phyloP scores from a whole-genome alignment of 345 rosid species.

The Ceriops zippeliana region DNA sequence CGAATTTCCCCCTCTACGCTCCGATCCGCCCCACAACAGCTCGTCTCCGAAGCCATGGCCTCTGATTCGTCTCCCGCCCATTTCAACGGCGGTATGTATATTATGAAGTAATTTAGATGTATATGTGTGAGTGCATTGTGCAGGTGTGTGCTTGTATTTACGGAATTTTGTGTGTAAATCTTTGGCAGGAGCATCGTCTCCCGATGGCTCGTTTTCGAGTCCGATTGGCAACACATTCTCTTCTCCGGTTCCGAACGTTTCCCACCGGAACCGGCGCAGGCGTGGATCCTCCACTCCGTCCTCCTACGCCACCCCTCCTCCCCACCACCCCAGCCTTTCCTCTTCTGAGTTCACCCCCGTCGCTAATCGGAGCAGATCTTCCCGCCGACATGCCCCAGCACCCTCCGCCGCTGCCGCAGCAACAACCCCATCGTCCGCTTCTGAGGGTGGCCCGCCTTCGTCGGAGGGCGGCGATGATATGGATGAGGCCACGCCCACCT shows the following conservation, averaged over 20 bases:
- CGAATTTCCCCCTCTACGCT: slow-evolving; percentile 5
- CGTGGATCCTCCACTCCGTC: slow-evolving; percentile 7
- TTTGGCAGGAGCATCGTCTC: slow-evolving; percentile 57
- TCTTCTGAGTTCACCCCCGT: slow-evolving; percentile 49
- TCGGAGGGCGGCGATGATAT: slow-evolving; percentile 66
- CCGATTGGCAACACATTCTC: slow-evolving; percentile 63
- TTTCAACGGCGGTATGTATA: slow-evolving; percentile 39
- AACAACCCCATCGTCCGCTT: slow-evolving; percentile 45
- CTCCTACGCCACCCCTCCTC: slow-evolving; percentile 12
- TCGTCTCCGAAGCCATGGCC: slow-evolving; percentile 48
- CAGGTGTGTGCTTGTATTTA: background rate
- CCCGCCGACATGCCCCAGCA: slow-evolving; percentile 25
- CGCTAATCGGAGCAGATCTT: slow-evolving; percentile 35
- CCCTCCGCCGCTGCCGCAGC: slow-evolving; percentile 12
- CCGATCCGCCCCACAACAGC: background rate
- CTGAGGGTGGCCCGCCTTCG: slow-evolving; percentile 46
- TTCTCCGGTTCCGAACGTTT: slow-evolving; percentile 41
- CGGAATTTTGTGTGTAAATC: background rate
- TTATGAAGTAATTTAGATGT: slow-evolving; percentile 9
- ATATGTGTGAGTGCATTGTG: background rate
- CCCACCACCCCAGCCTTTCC: slow-evolving; percentile 24
- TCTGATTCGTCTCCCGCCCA: slow-evolving; percentile 57
- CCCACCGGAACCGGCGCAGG: slow-evolving; percentile 25
- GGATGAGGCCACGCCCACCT: slow-evolving; percentile 72
- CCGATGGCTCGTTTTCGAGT: slow-evolving; percentile 57